phyloP scores from a whole-genome alignment of 1,284 basidiomycete genomes.

The Somion occarium region DNA sequence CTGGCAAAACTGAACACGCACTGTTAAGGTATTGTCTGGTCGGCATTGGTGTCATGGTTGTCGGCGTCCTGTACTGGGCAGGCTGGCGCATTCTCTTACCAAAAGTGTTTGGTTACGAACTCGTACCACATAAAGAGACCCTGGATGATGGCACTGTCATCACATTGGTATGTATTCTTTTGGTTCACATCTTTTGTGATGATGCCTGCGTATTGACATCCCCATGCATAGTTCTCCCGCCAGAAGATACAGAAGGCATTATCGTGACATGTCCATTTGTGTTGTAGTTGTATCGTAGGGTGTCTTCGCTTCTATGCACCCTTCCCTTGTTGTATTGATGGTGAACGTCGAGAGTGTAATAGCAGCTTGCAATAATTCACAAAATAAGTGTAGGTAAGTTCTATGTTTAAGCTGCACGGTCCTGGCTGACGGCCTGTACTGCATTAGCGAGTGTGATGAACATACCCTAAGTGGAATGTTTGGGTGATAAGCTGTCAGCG shows the following conservation, averaged over 20 bases:
- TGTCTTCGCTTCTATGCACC: too few species aligned
- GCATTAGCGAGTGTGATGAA: too few species aligned
- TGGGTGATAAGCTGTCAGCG: too few species aligned
- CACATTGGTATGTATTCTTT: constrained; percentile 35
- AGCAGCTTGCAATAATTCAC: too few species aligned
- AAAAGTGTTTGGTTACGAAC: constrained; percentile 38
- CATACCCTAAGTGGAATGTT: too few species aligned
- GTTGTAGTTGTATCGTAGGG: too few species aligned
- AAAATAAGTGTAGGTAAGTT: too few species aligned
- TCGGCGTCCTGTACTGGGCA: constrained; percentile 46
- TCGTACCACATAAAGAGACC: constrained; percentile 37
- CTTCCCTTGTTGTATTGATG: too few species aligned
- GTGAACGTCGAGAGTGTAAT: too few species aligned
- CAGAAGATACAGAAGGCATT: constrained; percentile 9
- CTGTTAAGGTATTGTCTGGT: constrained; percentile 42
- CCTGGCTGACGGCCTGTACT: too few species aligned
- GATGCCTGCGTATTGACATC: not conserved
- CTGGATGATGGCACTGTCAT: constrained; percentile 49
- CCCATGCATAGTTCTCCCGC: constrained; percentile 9
- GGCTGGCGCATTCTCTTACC: constrained; percentile 44
- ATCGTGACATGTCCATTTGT: not conserved
- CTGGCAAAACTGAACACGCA: too few species aligned
- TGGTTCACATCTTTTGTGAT: not conserved
- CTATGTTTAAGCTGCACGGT: too few species aligned
- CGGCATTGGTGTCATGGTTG: constrained; percentile 39